Evolutionary conservation across 352 stramenopile genomes (phyloP).

Genomic region (Saprolegnia diclina): DNA sequence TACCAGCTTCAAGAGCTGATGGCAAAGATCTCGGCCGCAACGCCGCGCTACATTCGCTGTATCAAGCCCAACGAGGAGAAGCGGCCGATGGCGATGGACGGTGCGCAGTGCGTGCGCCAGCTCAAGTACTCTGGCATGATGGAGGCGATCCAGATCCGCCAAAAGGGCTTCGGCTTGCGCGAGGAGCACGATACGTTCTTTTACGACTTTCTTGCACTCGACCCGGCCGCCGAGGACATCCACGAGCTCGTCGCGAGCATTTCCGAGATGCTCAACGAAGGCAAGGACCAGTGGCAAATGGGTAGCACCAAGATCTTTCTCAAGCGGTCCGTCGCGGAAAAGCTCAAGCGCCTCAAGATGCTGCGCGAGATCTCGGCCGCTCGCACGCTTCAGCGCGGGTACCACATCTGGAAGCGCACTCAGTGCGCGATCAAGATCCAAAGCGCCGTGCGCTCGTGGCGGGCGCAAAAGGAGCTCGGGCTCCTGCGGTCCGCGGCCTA

Average conservation of each 20-base stretch:
- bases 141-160: slow-evolving; percentile 87
- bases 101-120: slow-evolving; percentile 75
- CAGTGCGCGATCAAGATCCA: slow-evolving; percentile 65
- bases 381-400: slow-evolving; percentile 76
- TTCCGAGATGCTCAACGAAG: slow-evolving; percentile 74
- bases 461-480: slow-evolving; percentile 48
- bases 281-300: slow-evolving; percentile 86
- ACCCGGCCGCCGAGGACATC: slow-evolving; percentile 78
- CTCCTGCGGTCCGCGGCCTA: slow-evolving; percentile 56
- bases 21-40: slow-evolving; percentile 83
- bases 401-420: slow-evolving; percentile 55
- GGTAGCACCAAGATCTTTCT: slow-evolving; percentile 86
- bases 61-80: slow-evolving; percentile 88
- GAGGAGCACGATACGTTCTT: slow-evolving; percentile 89
- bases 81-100: slow-evolving; percentile 67
- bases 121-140: slow-evolving; percentile 91
- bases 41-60: slow-evolving; percentile 84
- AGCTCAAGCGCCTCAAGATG: slow-evolving; percentile 74
- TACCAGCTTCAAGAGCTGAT: slow-evolving; percentile 86
- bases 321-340: slow-evolving; percentile 70
- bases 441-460: slow-evolving; percentile 59
- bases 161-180: slow-evolving; percentile 79
- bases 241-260: slow-evolving; percentile 78
- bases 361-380: slow-evolving; percentile 79
- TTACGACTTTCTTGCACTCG: slow-evolving; percentile 84